Evolutionary conservation across 2,329 filamentous ascomycete species (phyloP).

Genomic region (Phyllosticta citriasiana): DNA sequence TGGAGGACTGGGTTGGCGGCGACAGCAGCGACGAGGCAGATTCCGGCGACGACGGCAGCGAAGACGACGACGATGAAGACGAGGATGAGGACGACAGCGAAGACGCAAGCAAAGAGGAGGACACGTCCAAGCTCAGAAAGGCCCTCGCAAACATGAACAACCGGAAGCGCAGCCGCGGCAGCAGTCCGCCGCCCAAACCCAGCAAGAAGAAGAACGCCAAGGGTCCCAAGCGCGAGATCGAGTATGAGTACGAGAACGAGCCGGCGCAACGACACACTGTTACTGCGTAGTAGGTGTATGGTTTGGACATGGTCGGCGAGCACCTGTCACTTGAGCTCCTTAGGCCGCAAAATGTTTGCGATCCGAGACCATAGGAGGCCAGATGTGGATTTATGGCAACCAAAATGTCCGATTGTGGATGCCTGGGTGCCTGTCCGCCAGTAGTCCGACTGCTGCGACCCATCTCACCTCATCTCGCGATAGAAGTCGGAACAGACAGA

Average conservation of each 20-base stretch:
- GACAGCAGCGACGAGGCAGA: conserved; percentile 50
- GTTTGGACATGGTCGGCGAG: not conserved
- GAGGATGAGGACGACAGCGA: conserved; percentile 49
- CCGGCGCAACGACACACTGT: conserved; percentile 31
- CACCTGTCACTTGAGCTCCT: not conserved
- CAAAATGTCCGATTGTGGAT: too few relatives aligned
- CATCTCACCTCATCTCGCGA: too few relatives aligned
- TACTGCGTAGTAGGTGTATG: conserved; percentile 12
- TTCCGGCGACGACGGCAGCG: conserved; percentile 46
- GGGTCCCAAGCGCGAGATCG: conserved; percentile 60
- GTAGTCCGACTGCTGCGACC: too few relatives aligned
- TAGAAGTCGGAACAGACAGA: too few relatives aligned
- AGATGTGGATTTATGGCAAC: not conserved
- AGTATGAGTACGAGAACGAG: conserved; percentile 64
- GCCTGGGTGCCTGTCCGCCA: too few relatives aligned
- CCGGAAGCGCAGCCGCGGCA: conserved; percentile 45
- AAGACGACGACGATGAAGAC: conserved; percentile 31
- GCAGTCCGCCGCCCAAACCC: conserved; percentile 42
- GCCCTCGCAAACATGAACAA: conserved; percentile 34
- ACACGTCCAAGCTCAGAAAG: conserved; percentile 48
- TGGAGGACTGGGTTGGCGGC: conserved; percentile 88
- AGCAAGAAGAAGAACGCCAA: conserved; percentile 46
- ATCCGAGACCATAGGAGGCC: not conserved
- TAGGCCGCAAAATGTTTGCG: not conserved
- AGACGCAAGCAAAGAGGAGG: conserved; percentile 43